These are phyloP conservation scores for Candida koratica DNA, from an alignment of 805 yeast species.

Conservation along the genomic window DNA sequence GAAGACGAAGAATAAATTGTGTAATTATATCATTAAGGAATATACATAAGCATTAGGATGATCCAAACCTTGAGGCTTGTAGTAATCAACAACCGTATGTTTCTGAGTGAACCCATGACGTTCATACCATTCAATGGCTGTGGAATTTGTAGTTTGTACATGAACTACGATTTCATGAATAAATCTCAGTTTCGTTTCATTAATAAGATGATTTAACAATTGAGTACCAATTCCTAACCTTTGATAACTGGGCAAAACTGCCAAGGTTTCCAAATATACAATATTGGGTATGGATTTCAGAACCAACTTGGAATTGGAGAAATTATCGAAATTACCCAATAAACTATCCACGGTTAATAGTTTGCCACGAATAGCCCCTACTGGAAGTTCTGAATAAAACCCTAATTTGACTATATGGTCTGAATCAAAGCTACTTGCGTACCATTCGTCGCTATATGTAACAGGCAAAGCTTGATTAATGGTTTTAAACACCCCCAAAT, in stretches of 20 bases:
- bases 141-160: conserved; percentile 43
- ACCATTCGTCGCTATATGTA: conserved; percentile 49
- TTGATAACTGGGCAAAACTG: conserved; percentile 64
- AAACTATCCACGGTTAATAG: conserved; percentile 39
- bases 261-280: conserved; percentile 62
- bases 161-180: conserved; percentile 53
- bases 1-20: conserved; percentile 29
- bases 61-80: conserved; percentile 41
- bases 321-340: conserved; percentile 21
- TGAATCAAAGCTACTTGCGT: conserved; percentile 41
- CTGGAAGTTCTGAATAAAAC: conserved; percentile 72
- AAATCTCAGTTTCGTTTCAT: conserved; percentile 51
- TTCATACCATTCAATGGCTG: conserved; percentile 49
- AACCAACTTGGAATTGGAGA: conserved; percentile 23
- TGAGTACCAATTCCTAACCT: conserved; percentile 57
- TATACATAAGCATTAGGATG: conserved; percentile 48
- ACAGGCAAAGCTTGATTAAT: conserved; percentile 56
- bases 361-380: conserved; percentile 67
- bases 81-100: conserved; percentile 43
- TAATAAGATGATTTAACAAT: conserved; percentile 54
- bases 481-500: conserved; percentile 53
- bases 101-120: conserved; percentile 45
- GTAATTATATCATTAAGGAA: conserved; percentile 15
- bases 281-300: conserved; percentile 41
- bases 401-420: conserved; percentile 57